Conservation (phyloP, 2,329 filamentous ascomycete genomes). For the Botrytis fragariae region DNA sequence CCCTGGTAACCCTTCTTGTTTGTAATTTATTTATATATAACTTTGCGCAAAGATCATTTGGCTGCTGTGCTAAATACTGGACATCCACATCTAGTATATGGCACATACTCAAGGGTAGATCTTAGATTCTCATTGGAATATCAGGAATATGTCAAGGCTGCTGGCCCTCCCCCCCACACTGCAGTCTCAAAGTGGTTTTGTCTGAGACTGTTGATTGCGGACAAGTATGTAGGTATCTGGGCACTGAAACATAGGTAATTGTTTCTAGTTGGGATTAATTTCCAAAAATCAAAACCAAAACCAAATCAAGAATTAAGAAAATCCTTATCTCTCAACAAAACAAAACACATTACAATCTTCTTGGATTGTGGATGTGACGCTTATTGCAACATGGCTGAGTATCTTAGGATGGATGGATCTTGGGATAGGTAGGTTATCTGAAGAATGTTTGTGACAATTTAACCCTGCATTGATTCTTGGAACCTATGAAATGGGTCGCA, state of each 20-base stretch:
- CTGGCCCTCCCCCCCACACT: background rate
- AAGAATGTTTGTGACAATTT: background rate
- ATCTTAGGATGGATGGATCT: too few relatives aligned
- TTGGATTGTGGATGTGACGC: conserved; percentile 8
- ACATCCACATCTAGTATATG: background rate
- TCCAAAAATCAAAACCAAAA: background rate
- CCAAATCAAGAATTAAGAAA: background rate
- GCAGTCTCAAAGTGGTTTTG: background rate
- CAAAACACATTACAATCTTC: background rate
- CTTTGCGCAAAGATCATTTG: background rate
- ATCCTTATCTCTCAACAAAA: background rate
- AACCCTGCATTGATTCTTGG: background rate
- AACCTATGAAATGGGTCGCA: background rate
- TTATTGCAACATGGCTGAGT: background rate
- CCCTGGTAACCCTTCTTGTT: background rate
- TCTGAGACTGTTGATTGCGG: conserved; percentile 7
- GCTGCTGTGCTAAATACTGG: background rate
- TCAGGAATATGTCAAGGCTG: background rate
- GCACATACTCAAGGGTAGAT: background rate
- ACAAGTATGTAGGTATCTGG: background rate
- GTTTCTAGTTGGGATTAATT: background rate
- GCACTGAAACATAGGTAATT: background rate
- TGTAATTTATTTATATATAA: background rate
- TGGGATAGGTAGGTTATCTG: too few relatives aligned
- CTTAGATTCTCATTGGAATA: background rate